Evolutionary conservation across 352 stramenopile species (phyloP).

Genomic region (Globisporangium recalcitrans): DNA sequence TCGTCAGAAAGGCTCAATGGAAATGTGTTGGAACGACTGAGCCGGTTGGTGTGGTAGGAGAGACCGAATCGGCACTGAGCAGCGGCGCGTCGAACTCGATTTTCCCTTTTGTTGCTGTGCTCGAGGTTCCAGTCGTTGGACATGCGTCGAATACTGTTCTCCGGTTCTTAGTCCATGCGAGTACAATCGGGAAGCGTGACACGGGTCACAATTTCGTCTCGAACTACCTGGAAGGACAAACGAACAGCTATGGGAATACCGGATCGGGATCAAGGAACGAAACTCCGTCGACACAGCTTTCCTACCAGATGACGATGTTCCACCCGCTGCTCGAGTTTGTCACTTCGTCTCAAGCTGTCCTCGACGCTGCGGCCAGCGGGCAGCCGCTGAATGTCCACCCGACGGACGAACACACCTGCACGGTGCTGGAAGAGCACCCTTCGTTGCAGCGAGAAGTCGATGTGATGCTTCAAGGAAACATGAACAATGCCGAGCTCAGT

Average conservation of each 20-base stretch:
- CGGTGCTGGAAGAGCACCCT: slow-evolving; percentile 65
- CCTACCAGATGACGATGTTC: slow-evolving; percentile 87
- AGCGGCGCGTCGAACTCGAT: slow-evolving; percentile 53
- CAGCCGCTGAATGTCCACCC: slow-evolving; percentile 74
- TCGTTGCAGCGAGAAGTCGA: slow-evolving; percentile 66
- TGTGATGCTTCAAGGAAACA: slow-evolving; percentile 57
- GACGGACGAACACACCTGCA: slow-evolving; percentile 73
- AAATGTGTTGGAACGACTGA: slow-evolving; percentile 83
- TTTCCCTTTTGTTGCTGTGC: slow-evolving; percentile 81
- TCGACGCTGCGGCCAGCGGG: slow-evolving; percentile 74
- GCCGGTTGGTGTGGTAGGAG: slow-evolving; percentile 55
- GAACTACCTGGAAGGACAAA: slow-evolving; percentile 37
- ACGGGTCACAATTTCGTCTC: slow-evolving; percentile 22
- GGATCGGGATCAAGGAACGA: slow-evolving; percentile 32
- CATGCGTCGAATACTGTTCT: slow-evolving; percentile 78
- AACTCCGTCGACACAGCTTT: slow-evolving; percentile 35
- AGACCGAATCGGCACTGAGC: slow-evolving; percentile 60
- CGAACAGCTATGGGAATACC: slow-evolving; percentile 28
- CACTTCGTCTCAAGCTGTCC: slow-evolving; percentile 75
- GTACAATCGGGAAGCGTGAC: slow-evolving; percentile 65
- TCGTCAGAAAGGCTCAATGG: slow-evolving; percentile 60
- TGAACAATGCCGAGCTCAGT: slow-evolving; percentile 76
- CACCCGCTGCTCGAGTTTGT: slow-evolving; percentile 84
- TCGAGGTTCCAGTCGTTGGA: slow-evolving; percentile 77
- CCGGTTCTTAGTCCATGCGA: slow-evolving; percentile 83